Evolutionary conservation across 1,284 basidiomycete species (phyloP), one percentile per base, ranked within the genome.

Genomic region (Boletellus dicymbophilus): DNA sequence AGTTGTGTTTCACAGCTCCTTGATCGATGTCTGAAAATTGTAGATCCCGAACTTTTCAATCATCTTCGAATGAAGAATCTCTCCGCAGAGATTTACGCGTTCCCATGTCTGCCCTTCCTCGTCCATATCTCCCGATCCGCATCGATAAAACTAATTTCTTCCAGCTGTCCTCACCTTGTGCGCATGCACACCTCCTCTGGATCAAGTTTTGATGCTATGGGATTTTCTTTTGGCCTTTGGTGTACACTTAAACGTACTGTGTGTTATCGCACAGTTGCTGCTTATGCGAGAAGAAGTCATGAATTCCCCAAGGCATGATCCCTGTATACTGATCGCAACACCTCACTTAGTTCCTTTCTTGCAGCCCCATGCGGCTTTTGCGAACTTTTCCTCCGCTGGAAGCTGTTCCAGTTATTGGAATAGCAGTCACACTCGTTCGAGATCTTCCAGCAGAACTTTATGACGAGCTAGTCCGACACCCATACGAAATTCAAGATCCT

Each of bases 41-140:
- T 97, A 12, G 96, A 99, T 65, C 82, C 85, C 0, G 89, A 94
- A 37, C 77, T 99, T 16, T 96, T 82, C 64, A 75, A 77, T 13
- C 80, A 95, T 69, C 75, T 99, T 34, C 82, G 89, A 28, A 88
- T 86, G 33, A 96, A 95, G 67, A 95, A 95, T 56, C 81, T 99
- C n/a, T 90, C 88, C n/a, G 96, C 96, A 6, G 95, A 98, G 66
- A 84, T 99, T 30, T 98, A 98, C 68, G 96, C 95, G 1, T 98
- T 99, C 63, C 93, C 96, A 40, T 97, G 94, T 95, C 61, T 51
- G 90, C 77, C 28, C 31, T 42, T 22, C 21, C 21, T 26, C 47
- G 33, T 23, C 46, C 3, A 23, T 44, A 15, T 40, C 36, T 44
- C 44, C 21, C 23, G 20, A 45, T 34, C 50, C 27, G 54, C 43